Evolutionary conservation across 345 rosid species (phyloP), one percentile per base, ranked within the genome.

Genomic region (Moricandia arvensis): DNA sequence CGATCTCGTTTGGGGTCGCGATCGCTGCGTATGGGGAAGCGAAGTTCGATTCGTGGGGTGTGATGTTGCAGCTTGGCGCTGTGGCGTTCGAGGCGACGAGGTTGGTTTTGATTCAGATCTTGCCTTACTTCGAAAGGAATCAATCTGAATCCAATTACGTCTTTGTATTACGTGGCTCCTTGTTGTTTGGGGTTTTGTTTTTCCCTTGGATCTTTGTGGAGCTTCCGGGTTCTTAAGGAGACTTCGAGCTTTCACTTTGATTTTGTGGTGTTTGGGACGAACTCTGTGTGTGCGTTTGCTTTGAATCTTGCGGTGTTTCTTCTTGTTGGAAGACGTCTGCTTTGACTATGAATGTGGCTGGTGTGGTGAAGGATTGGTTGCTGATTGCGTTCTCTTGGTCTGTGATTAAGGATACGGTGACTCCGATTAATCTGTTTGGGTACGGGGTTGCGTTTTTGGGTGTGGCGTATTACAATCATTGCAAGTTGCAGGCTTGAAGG

Each of bases 331-430:
- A 94, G 79, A 94, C 98, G 10, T 94, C 98, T 0, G 98, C 98
- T 9, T 79, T 94, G 79, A 91, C 98, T 4, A 94, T 94, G 98
- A 94, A 94, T 77, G 98, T 94, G 43, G 98, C 98, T 41, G 98
- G 98, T 55, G 97, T 93, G 5, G 98, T 93, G 1, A 93, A 93
- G 81, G 98, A 93, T 71, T 93, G 97, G 98, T 67, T 94, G 12
- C 77, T 94, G 87, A 94, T 94, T 18, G 98, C 98, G 0, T 94
- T 94, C 74, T 94, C 98, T 0, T 94, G 98, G 98, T 93, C 98
- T 0, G 94, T 93, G 57, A 93, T 93, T 26, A 91, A 94, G 88
- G 98, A 94, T 63, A 94, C 97, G 0, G 98, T 94, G 4, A 94
- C 98, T 6, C 96, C 95, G 0, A 66, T 94, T 0, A 94, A 94